These are phyloP conservation scores for Globisporangium abappressorium DNA, from an alignment of 352 stramenopile species.

Conservation along the genomic window DNA sequence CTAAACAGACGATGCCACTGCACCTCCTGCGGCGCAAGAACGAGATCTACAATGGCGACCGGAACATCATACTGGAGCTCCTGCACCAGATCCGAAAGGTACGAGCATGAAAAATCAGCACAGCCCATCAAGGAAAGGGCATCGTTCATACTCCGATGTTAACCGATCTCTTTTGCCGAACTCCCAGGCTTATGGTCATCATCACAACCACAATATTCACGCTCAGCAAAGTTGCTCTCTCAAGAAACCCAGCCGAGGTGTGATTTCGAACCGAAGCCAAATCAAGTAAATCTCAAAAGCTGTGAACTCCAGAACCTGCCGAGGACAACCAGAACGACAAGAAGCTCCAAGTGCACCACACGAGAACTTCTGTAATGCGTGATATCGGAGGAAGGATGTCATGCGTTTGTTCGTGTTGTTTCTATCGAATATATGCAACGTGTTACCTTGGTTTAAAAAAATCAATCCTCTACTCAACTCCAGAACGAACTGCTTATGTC, in stretches of 20 bases:
- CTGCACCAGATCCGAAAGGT: constrained; percentile 49
- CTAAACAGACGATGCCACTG: constrained; percentile 43
- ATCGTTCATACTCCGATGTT: no score
- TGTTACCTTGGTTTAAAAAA: constrained; percentile 5
- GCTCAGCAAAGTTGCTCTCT: not conserved
- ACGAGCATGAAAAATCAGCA: not conserved
- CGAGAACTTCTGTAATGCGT: no score
- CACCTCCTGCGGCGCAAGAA: constrained; percentile 39
- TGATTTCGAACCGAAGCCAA: not conserved
- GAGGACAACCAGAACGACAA: no score
- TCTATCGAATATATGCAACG: constrained; percentile 1
- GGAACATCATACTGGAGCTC: constrained; percentile 35
- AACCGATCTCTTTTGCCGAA: not conserved
- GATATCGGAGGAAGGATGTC: not conserved
- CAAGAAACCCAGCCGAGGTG: not conserved
- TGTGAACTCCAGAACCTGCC: not conserved
- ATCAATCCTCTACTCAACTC: constrained; percentile 6
- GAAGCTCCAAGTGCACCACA: not conserved
- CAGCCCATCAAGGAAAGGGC: no score
- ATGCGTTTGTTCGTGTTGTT: not conserved
- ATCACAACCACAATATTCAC: not conserved
- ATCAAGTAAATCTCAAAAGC: not conserved
- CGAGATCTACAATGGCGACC: constrained; percentile 36
- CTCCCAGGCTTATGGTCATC: constrained; percentile 10
- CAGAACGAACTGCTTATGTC: constrained; percentile 38